phyloP scores from a whole-genome alignment of 768 basidiomycete genomes.

The Clitopilus hobsonii region DNA sequence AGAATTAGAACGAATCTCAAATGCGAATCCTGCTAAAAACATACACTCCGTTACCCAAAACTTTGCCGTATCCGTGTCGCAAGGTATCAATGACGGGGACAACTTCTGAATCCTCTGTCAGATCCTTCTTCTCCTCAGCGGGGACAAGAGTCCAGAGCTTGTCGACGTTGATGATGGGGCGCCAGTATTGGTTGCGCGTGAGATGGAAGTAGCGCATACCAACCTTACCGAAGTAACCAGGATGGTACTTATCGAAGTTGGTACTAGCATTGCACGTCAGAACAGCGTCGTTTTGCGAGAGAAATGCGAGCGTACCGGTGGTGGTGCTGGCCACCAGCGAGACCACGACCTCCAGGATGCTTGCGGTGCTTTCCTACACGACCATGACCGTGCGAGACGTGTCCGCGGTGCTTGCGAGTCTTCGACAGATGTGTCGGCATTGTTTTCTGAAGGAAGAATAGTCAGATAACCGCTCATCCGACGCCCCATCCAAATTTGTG shows the following conservation, averaged over 20 bases:
- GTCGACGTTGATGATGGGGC: constrained; percentile 98
- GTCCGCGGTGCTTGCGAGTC: constrained; percentile 98
- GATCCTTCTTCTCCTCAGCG: constrained; percentile 71
- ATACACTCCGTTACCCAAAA: constrained; percentile 90
- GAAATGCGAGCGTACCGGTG: constrained; percentile 66
- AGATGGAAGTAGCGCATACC: constrained; percentile 99
- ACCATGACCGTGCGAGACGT: constrained; percentile 99
- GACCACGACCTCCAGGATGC: constrained; percentile 99
- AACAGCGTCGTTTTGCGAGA: not conserved
- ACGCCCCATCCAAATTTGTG: constrained; percentile 13
- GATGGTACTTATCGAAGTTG: constrained; percentile 99
- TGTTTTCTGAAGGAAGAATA: constrained; percentile 27
- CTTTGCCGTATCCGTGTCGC: constrained; percentile 82
- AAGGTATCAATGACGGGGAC: constrained; percentile 95
- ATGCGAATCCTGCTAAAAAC: constrained; percentile 23
- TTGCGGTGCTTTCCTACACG: constrained; percentile 99
- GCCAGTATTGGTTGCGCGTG: constrained; percentile 87
- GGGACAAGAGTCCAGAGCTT: constrained; percentile 93
- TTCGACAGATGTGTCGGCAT: constrained; percentile 98
- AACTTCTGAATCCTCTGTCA: constrained; percentile 70
- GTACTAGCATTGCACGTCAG: constrained; percentile 44
- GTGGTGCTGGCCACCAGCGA: constrained; percentile 99
- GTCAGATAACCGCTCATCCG: constrained; percentile 15
- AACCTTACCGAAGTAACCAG: constrained; percentile 99
- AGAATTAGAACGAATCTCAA: not conserved